Evolutionary conservation across 1,284 basidiomycete genomes (phyloP), one percentile per base, ranked within the genome.

Genomic region (Porogramme epimiltina): DNA sequence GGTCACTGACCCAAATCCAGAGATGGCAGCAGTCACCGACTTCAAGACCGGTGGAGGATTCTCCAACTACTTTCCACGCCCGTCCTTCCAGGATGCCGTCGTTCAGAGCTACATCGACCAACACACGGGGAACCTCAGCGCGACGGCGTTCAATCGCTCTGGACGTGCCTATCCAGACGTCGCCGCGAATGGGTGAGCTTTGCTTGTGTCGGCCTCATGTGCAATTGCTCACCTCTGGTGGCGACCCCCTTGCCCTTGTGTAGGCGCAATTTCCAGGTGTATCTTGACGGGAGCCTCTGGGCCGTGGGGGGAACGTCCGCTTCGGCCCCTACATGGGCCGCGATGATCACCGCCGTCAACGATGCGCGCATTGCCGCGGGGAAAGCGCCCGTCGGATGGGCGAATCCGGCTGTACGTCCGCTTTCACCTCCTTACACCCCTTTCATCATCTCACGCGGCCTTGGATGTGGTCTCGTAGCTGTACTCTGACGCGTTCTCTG

Each of bases 331-430:
- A 54, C 52, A 11, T 48, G 82, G 52, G 74, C 79, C n/a, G 77
- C 70, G 3, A 69, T 87, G 45, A 62, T 87, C 2, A 71, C 81
- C 1, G 72, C 85, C 54, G 67, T 87, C 44, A 88, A 87, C 57
- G 85, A 87, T 58, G 79, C 74, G 1, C 73, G 78, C n/a, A 59
- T 81, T 16, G 65, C 63, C 2, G 66, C 66, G 2, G 73, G 76
- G 0, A 73, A 73, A 55, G 51, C 70, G 3, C 45, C 78, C 16
- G 68, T 84, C 5, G 83, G 82, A 0, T 85, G 84, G 66, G 68
- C 85, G 44, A 85, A 86, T 61, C 82, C 81, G 9, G 55, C 53
- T 5, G 55, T 57, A 44, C 37, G 51, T 45, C 2, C 24, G 2
- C n/a, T n/a, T 9, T 13, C 28, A 31, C 28, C 28, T 19, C 10